These are phyloP conservation scores for Citropsis articulata DNA, from an alignment of 345 rosid genomes.

Conservation along the genomic window DNA sequence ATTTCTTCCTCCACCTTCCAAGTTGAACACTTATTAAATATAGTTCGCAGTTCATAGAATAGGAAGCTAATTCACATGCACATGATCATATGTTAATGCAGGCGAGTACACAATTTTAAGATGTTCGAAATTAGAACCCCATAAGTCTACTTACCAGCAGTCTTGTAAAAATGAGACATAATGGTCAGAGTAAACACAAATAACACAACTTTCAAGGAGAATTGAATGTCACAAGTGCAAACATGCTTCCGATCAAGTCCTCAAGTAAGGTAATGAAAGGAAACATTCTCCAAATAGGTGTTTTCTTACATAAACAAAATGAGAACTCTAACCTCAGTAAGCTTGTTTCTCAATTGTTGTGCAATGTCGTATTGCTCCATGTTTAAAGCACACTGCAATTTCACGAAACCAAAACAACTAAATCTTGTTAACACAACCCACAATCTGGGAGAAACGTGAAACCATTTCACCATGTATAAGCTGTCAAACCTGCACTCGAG, in stretches of 20 bases:
- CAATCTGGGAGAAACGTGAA: background rate
- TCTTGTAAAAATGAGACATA: background rate
- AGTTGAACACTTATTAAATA: constrained; percentile 22
- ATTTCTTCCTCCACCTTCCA: constrained; percentile 86
- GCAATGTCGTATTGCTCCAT: constrained; percentile 87
- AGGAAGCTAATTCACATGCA: constrained; percentile 11
- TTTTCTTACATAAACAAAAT: background rate
- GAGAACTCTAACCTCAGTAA: constrained; percentile 60
- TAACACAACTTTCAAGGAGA: background rate
- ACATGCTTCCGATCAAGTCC: background rate
- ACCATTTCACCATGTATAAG: background rate
- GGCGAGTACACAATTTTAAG: constrained; percentile 5
- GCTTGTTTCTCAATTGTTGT: constrained; percentile 77
- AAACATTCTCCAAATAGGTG: background rate
- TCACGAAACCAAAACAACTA: constrained; percentile 12
- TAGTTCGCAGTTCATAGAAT: constrained; percentile 2
- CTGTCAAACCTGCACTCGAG: constrained; percentile 77
- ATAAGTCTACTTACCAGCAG: background rate
- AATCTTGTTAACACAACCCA: constrained; percentile 12
- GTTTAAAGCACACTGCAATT: constrained; percentile 77
- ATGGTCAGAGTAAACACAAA: background rate
- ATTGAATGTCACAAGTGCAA: background rate
- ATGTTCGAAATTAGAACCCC: background rate
- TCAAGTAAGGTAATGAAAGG: background rate
- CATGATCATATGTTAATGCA: background rate